phyloP scores from a whole-genome alignment of 2,329 filamentous ascomycete genomes.

The Colletotrichum eremochloae region DNA sequence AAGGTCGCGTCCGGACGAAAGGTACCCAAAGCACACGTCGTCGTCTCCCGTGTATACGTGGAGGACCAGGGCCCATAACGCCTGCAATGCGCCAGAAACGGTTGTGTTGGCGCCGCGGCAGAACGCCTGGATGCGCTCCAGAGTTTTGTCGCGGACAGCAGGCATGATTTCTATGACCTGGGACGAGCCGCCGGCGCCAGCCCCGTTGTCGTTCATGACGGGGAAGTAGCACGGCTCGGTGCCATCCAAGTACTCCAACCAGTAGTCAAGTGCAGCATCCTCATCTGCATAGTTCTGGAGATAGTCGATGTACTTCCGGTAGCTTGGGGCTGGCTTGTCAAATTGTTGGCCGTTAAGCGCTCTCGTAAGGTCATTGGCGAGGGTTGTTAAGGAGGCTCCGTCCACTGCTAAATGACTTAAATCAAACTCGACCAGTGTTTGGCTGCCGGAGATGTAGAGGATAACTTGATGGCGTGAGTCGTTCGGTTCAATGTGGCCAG shows the following conservation, averaged over 20 bases:
- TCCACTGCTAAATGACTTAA: slow-evolving; percentile 35
- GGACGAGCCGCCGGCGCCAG: slow-evolving; percentile 4
- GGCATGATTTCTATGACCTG: slow-evolving; percentile 17
- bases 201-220: slow-evolving; percentile 22
- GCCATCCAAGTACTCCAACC: slow-evolving; percentile 43
- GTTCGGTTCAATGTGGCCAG: neutral
- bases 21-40: slow-evolving; percentile 32
- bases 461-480: slow-evolving; percentile 17
- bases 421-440: slow-evolving; percentile 17
- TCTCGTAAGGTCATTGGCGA: slow-evolving; percentile 20
- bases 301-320: slow-evolving; percentile 43
- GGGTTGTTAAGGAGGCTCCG: slow-evolving; percentile 32
- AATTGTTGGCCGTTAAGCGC: neutral
- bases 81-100: slow-evolving; percentile 13
- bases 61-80: slow-evolving; percentile 30
- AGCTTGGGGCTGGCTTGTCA: slow-evolving; percentile 20
- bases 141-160: neutral
- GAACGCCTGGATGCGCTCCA: slow-evolving; percentile 10
- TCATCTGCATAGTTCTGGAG: slow-evolving; percentile 36
- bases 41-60: slow-evolving; percentile 21
- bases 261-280: slow-evolving; percentile 42
- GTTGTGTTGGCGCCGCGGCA: slow-evolving; percentile 26
- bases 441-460: neutral
- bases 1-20: slow-evolving; percentile 29
- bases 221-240: slow-evolving; percentile 45